Base-by-base conservation (phyloP, 2,329 filamentous ascomycete species). In the Botrytis byssoidea region DNA sequence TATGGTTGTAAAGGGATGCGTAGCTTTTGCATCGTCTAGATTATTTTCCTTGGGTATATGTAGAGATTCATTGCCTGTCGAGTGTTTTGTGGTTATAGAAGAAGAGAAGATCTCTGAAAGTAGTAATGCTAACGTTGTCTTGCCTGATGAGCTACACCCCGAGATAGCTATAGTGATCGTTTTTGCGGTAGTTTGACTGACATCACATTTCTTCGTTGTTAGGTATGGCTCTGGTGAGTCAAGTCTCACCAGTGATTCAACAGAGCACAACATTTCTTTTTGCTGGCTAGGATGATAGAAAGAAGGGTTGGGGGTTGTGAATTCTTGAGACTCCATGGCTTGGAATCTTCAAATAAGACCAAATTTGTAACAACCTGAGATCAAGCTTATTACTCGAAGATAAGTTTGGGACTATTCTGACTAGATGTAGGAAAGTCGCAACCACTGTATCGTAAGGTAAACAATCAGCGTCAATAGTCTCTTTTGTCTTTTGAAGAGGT, bases 81-180 rank as follows among this genome's bases (percentile, higher is more conserved):
- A 46, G 18, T 14, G 4, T 4, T 32, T 12, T 70, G 1, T 37
- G 10, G 42, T 10, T 37, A 64, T 35, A 35, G 4, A 20, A 9
- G 59, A 40, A 9, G 46, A 44, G 29, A 72, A 72, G 1, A 73
- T 73, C 5, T 70, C 42, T 29, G 55, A 64, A 10, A 73, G 57
- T 20, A 73, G 37, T 20, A 73, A 32, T 1, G 71, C 66, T 14
- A 73, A 22, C 35, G 67, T 70, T 37, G 71, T 73, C 29, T 73
- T 73, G 0, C 71, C 71, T 20, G 66, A 70, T 22, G 65, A 70
- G 25, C 12, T 55, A 9, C 71, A 73, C 22, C 71, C 71, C 6
- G 57, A 55, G 6, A 73, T 70, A 8, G 42, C 71, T 25, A 73
- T 8, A 16, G 71, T 73, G 10, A 70, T 2, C 22, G 57, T 12